Evolutionary conservation across 768 basidiomycete species (phyloP), one percentile per base, ranked within the genome.

Genomic region (Trametopsis cervina): DNA sequence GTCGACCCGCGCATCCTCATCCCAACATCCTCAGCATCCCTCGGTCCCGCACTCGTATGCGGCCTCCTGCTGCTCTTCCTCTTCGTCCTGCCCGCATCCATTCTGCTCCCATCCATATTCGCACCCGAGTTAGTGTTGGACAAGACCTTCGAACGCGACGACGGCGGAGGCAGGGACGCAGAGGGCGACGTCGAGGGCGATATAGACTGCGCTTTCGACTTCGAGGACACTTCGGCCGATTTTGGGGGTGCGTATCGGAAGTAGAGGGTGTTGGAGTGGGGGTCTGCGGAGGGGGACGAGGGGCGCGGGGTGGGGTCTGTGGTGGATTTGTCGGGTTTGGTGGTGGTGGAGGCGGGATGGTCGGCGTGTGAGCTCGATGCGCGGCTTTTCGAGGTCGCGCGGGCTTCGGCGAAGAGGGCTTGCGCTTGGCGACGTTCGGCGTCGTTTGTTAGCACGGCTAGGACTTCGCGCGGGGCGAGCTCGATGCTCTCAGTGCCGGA

Each of bases 31-130:
- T 61, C 60, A 12, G 70, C 73, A 58, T 85, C 84, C 50, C 81
- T 69, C 22, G 78, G 80, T 11, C 85, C 84, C n/a, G 82, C 83
- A 50, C 81, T 83, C 20, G 85, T 87, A 59, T 88, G 84, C 26
- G 85, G 85, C 40, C 85, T 67, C 49, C 80, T 71, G 62, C 48
- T 54, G 51, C 57, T 66, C 50, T 47, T 61, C 17, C 58, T 40
- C 48, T 54, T 49, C 36, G 17, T 43, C 40, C 53, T 44, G 42
- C 57, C 55, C n/a, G n/a, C n/a, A n/a, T n/a, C n/a, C n/a, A n/a
- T n/a, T n/a, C n/a, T n/a, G n/a, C n/a, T n/a, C n/a, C n/a, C n/a
- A n/a, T n/a, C n/a, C n/a, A n/a, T n/a, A n/a, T n/a, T n/a, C n/a
- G n/a, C n/a, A n/a, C n/a, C n/a, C n/a, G n/a, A n/a, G n/a, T n/a